These are phyloP conservation scores for Tephrocybe sp. DNA, from an alignment of 768 basidiomycete genomes.

Conservation along the genomic window DNA sequence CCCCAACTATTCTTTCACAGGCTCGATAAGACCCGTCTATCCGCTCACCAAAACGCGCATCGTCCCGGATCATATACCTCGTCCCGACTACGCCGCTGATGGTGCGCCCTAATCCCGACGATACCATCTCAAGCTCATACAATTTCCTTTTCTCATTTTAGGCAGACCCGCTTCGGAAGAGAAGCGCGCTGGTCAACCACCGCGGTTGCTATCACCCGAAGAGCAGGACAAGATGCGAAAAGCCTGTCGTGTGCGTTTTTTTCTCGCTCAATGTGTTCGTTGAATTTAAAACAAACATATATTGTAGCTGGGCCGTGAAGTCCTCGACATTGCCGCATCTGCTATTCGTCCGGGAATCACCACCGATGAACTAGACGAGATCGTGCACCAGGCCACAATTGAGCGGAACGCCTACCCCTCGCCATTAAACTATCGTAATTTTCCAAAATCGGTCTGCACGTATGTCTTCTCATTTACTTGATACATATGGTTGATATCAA, in stretches of 20 bases:
- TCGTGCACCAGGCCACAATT: slow-evolving; percentile 90
- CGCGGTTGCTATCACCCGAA: slow-evolving; percentile 62
- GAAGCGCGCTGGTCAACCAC: slow-evolving; percentile 57
- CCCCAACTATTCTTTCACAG: slow-evolving; percentile 75
- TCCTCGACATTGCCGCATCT: slow-evolving; percentile 90
- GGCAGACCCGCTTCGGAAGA: slow-evolving; percentile 63
- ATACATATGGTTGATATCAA: not conserved
- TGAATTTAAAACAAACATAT: not conserved
- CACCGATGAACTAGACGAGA: slow-evolving; percentile 91
- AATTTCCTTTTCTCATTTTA: slow-evolving; percentile 28
- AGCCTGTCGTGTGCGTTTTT: slow-evolving; percentile 72
- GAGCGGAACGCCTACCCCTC: slow-evolving; percentile 93
- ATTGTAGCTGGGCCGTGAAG: slow-evolving; percentile 79
- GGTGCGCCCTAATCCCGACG: slow-evolving; percentile 31
- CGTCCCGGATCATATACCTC: slow-evolving; percentile 81
- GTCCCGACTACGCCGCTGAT: slow-evolving; percentile 83
- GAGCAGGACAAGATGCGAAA: slow-evolving; percentile 90
- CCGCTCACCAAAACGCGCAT: slow-evolving; percentile 78
- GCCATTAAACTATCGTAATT: slow-evolving; percentile 87
- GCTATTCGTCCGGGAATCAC: slow-evolving; percentile 89
- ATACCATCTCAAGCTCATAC: slow-evolving; percentile 7
- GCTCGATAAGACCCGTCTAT: slow-evolving; percentile 78
- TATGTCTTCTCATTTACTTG: slow-evolving; percentile 40
- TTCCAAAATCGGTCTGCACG: slow-evolving; percentile 97
- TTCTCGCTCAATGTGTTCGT: not conserved